These are phyloP conservation scores for Hypericum perforatum DNA, from an alignment of 345 rosid species.

Conservation along the genomic window DNA sequence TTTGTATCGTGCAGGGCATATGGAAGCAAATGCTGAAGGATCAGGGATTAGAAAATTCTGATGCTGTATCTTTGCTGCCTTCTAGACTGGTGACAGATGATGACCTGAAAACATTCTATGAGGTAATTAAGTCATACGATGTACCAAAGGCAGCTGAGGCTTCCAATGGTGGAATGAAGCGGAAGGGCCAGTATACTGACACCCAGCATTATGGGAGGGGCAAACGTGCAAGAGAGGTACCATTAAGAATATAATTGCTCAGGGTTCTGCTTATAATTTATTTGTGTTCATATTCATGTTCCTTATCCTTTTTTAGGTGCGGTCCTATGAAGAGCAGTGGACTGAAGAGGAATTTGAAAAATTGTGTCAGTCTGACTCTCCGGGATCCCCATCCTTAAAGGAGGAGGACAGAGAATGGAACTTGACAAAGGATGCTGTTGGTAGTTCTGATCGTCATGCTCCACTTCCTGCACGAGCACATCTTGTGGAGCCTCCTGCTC, in stretches of 20 bases:
- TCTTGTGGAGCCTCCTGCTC: not conserved
- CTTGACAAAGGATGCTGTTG: conserved; percentile 30
- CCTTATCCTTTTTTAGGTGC: conserved; percentile 37
- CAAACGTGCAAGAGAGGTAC: conserved; percentile 90
- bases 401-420: conserved; percentile 38
- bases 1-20: conserved; percentile 38
- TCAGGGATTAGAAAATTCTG: conserved; percentile 33
- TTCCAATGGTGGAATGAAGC: conserved; percentile 46
- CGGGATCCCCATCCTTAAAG: conserved; percentile 51
- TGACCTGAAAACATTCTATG: conserved; percentile 58
- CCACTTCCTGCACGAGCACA: conserved; percentile 4
- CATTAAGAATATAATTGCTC: conserved; percentile 13
- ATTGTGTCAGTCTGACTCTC: conserved; percentile 73
- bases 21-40: conserved; percentile 53
- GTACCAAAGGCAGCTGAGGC: conserved; percentile 37
- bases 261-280: not conserved
- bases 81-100: conserved; percentile 82
- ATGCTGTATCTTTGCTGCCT: conserved; percentile 43
- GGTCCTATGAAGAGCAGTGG: conserved; percentile 85
- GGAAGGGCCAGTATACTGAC: conserved; percentile 49
- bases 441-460: conserved; percentile 23
- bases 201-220: conserved; percentile 84
- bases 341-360: conserved; percentile 94
- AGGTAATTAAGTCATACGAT: conserved; percentile 64
- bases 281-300: conserved; percentile 4